Percentiles rank a stretch among this genome's conserved stretches.
Evolutionary conservation across 1,284 basidiomycete genomes (phyloP).

Genomic region (Ustilago esculenta): DNA sequence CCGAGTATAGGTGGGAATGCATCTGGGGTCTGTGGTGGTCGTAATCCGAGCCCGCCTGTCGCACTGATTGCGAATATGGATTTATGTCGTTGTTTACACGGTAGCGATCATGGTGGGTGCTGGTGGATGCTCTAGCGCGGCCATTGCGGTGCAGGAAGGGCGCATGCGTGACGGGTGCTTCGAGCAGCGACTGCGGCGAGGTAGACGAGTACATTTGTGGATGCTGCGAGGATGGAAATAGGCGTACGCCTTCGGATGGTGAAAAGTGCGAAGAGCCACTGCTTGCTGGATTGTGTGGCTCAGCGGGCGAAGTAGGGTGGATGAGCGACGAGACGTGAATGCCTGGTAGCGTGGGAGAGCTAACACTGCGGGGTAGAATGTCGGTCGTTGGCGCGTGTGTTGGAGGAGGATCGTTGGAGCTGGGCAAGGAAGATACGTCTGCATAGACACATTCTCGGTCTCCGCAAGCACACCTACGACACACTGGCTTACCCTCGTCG

Average conservation of each 20-base stretch:
- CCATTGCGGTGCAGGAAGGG: constrained; percentile 1
- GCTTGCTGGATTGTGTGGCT: not conserved
- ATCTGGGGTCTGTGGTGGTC: constrained; percentile 26
- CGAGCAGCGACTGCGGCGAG: constrained; percentile 23
- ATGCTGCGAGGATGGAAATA: not conserved
- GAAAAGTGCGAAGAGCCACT: constrained; percentile 1
- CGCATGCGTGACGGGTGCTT: not conserved
- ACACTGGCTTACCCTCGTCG: constrained; percentile 36
- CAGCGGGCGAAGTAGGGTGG: constrained; percentile 9
- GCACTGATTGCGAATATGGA: not conserved
- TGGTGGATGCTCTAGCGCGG: constrained; percentile 19
- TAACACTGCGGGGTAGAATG: not conserved
- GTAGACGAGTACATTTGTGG: not conserved
- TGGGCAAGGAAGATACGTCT: not conserved
- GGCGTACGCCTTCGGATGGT: constrained; percentile 8
- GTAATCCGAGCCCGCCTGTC: constrained; percentile 9
- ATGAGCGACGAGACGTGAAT: constrained; percentile 32
- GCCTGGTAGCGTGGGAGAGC: constrained; percentile 3
- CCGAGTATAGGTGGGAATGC: not conserved
- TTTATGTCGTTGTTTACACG: not conserved
- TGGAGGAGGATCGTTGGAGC: not conserved
- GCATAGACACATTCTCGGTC: constrained; percentile 42
- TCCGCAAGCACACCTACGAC: constrained; percentile 33
- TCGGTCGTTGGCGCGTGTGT: not conserved
- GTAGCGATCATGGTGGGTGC: constrained; percentile 24